These are phyloP conservation scores for Sphaerostilbella broomeana DNA, from an alignment of 2,329 filamentous ascomycete genomes.

Conservation along the genomic window DNA sequence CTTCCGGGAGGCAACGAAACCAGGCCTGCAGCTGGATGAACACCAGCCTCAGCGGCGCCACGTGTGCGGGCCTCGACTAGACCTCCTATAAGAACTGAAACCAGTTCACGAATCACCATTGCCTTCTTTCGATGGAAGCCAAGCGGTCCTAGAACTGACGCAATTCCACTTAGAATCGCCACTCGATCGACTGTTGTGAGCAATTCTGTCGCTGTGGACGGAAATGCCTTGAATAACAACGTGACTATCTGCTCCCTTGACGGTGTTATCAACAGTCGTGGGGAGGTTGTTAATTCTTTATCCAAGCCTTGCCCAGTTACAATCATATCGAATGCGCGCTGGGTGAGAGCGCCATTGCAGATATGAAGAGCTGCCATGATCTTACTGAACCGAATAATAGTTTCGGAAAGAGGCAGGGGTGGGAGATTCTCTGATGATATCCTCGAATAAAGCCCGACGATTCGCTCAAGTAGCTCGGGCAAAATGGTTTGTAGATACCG, in stretches of 20 bases:
- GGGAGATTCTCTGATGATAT: constrained; percentile 65
- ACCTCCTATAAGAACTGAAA: constrained; percentile 74
- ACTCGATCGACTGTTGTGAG: constrained; percentile 70
- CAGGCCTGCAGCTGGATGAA: constrained; percentile 86
- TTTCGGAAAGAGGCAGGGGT: constrained; percentile 64
- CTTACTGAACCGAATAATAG: constrained; percentile 66
- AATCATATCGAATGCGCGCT: constrained; percentile 56
- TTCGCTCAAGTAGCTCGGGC: constrained; percentile 69
- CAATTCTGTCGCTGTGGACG: constrained; percentile 56
- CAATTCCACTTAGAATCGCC: constrained; percentile 76
- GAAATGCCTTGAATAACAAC: constrained; percentile 63
- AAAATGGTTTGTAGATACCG: constrained; percentile 52
- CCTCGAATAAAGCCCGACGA: constrained; percentile 65
- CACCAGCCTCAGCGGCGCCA: constrained; percentile 90
- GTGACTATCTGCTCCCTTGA: constrained; percentile 58
- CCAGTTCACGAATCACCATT: constrained; percentile 78
- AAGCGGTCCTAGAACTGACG: constrained; percentile 73
- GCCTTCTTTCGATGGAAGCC: constrained; percentile 85
- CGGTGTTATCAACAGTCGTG: constrained; percentile 50
- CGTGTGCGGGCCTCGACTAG: constrained; percentile 86
- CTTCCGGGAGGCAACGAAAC: constrained; percentile 58
- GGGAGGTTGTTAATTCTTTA: constrained; percentile 43
- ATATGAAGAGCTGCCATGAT: constrained; percentile 61
- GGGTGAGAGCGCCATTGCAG: constrained; percentile 55
- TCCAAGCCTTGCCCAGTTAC: constrained; percentile 54